Evolutionary conservation across 176 grass and related monocot genomes (phyloP), one percentile per base, ranked within the genome.

Genomic region (Musa schizocarpa): DNA sequence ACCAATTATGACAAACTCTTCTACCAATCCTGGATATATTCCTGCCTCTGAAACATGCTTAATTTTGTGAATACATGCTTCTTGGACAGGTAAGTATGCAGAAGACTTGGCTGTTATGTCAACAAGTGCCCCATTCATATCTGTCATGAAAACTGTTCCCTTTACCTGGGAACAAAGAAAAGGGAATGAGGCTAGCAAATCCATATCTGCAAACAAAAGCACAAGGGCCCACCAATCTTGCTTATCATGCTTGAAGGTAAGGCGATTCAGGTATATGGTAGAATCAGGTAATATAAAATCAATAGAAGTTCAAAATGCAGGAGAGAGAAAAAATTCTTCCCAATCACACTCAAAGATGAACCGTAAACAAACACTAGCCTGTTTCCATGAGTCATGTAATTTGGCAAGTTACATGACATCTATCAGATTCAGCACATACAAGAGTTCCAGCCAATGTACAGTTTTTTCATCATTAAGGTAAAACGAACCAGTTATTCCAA

Each of bases 1-100:
- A 81, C 87, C 95, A 84, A 89, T 86, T 72, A 99, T 82, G 70
- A 87, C 81, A 73, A 99, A 99, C 70, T 94, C 86, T 76, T 91
- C 95, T 1, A 82, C 50, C 79, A 94, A 83, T 79, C 95, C 95
- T 20, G 84, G 88, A 53, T 74, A 84, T 79, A 99, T 92, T 52
- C 95, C 95, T 34, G 86, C 95, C 21, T 92, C 95, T 20, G 84
- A 79, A 58, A 94, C 86, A 87, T 94, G 72, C 49, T 81, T 66
- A 52, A 87, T 83, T 87, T 83, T 88, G 49, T 88, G 80, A 86
- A 99, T 82, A 72, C 88, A 94, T 20, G 90, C 83, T 74, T 93
- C 86, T 12, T 93, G 87, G 50, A 93, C 71, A 69, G 90, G 94
- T 68, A 98, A 83, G 62, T 82, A 89, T 80, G 90, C 94, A 79